A percentile compares a stretch with the other conserved stretches of the same genome.
phyloP scores from a whole-genome alignment of 148 eudicot genomes.

The Cornus florida region DNA sequence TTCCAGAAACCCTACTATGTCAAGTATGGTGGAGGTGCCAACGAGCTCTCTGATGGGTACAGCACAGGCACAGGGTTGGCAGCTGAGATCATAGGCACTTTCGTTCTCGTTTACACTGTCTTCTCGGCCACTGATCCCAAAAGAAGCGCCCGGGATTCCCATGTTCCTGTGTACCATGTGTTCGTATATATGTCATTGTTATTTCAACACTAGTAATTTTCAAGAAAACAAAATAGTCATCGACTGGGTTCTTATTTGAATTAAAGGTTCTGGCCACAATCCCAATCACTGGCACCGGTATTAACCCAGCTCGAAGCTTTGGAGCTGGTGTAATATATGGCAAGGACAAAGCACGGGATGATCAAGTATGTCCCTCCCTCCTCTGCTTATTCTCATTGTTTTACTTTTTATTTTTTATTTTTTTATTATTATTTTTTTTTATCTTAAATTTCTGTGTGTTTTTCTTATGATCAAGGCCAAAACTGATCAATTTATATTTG shows the following conservation, averaged over 20 bases:
- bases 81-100: constrained; percentile 22
- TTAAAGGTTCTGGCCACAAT: constrained; percentile 42
- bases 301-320: constrained; percentile 35
- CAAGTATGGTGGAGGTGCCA: no score
- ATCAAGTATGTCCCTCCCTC: constrained; percentile 29
- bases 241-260: background rate
- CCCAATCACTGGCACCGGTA: constrained; percentile 40
- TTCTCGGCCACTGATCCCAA: constrained; percentile 38
- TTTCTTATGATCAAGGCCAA: no score
- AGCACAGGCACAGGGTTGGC: no score
- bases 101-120: constrained; percentile 39
- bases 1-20: no score
- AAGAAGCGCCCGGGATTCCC: constrained; percentile 49
- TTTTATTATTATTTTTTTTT: no score
- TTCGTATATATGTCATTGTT: no score
- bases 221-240: no score
- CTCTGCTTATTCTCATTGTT: background rate
- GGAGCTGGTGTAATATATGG: constrained; percentile 45
- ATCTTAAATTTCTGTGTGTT: no score
- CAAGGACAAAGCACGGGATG: constrained; percentile 35
- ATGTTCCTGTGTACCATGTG: constrained; percentile 34
- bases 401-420: no score
- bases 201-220: no score
- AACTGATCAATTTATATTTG: no score
- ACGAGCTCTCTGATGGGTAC: no score